Evolutionary conservation across 768 basidiomycete species (phyloP).

Genomic region (Boletus rex-veris): DNA sequence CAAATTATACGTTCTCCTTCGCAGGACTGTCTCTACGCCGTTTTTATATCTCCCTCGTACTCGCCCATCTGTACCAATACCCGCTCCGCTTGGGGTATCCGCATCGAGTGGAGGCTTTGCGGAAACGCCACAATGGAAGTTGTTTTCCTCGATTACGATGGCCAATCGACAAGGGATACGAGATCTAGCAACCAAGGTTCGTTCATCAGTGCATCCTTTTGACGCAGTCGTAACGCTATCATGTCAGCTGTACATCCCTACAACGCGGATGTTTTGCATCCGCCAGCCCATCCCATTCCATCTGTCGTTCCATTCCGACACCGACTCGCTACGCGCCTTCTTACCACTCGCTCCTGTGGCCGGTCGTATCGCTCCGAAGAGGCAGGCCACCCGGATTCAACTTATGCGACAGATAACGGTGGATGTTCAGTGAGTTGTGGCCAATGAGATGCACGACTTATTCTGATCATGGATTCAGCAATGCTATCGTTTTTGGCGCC

Average conservation of each 20-base stretch:
- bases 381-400: constrained; percentile 49
- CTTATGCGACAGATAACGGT: constrained; percentile 66
- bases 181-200: constrained; percentile 37
- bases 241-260: constrained; percentile 49
- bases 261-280: constrained; percentile 57
- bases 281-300: constrained; percentile 64
- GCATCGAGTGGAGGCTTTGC: constrained; percentile 39
- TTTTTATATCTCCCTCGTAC: constrained; percentile 67
- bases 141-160: constrained; percentile 39
- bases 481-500: constrained; percentile 44
- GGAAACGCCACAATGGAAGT: constrained; percentile 48
- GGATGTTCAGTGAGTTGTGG: constrained; percentile 47
- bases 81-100: constrained; percentile 37
- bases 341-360: constrained; percentile 54
- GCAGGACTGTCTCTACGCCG: constrained; percentile 53
- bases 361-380: constrained; percentile 26
- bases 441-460: background rate
- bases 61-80: constrained; percentile 53
- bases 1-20: background rate
- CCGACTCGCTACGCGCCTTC: constrained; percentile 56
- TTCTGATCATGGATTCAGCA: constrained; percentile 33
- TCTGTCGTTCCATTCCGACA: constrained; percentile 54
- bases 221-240: background rate
- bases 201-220: constrained; percentile 2
- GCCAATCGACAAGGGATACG: constrained; percentile 37